These are phyloP conservation scores for Bjerkandera adusta DNA, from an alignment of 1,284 basidiomycete species.

Conservation along the genomic window DNA sequence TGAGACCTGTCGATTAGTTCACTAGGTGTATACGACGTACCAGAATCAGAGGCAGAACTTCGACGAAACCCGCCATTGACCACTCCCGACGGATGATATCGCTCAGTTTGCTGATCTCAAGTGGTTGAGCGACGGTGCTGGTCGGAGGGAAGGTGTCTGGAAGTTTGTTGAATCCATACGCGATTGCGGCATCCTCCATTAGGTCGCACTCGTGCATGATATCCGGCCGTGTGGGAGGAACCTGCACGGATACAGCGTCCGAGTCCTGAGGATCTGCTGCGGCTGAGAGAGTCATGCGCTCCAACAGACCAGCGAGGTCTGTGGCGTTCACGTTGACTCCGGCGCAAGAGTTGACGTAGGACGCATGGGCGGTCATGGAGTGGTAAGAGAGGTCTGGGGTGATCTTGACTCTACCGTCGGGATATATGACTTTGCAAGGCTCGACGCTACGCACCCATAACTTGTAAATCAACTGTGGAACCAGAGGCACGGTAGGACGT, in stretches of 20 bases:
- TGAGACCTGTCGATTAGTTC: background rate
- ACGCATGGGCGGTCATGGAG: conserved; percentile 73
- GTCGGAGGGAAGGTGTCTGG: conserved; percentile 90
- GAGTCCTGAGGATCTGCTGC: conserved; percentile 44
- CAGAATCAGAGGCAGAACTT: conserved; percentile 92
- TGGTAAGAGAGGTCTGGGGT: conserved; percentile 82
- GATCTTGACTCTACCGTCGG: conserved; percentile 75
- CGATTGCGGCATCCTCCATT: conserved; percentile 98
- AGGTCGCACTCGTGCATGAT: conserved; percentile 98
- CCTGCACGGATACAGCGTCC: conserved; percentile 72
- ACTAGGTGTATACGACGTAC: conserved; percentile 43
- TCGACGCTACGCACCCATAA: conserved; percentile 65
- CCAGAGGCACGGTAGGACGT: conserved; percentile 30
- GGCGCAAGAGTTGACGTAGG: conserved; percentile 96
- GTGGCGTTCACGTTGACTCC: conserved; percentile 70
- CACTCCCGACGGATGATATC: conserved; percentile 91
- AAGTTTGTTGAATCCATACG: conserved; percentile 97
- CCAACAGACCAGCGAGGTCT: conserved; percentile 66
- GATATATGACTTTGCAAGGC: conserved; percentile 80
- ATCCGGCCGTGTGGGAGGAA: conserved; percentile 93
- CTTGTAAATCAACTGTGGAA: background rate
- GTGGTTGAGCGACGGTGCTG: conserved; percentile 93
- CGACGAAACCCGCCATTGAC: conserved; percentile 93
- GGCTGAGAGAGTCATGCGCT: conserved; percentile 73
- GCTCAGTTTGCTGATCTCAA: conserved; percentile 87